Evolutionary conservation across 2,329 filamentous ascomycete genomes (phyloP), one percentile per base, ranked within the genome.

Genomic region (Fusarium sp.): DNA sequence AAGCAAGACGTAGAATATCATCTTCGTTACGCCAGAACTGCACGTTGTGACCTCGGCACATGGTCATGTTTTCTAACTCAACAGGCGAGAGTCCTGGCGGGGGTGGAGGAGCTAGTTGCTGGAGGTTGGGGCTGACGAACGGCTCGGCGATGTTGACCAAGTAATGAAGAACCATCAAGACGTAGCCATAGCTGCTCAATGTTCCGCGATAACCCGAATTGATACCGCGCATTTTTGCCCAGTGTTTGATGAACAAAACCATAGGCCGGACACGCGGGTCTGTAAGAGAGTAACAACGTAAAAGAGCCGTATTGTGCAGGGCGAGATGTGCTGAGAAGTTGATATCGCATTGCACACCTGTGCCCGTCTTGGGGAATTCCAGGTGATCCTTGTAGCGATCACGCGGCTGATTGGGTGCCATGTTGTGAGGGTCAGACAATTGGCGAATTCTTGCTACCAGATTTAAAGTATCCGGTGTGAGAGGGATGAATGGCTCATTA

Each of bases 91-190:
- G 55, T 24, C 75, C 70, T 12, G 72, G 72, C 35, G 76, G 77
- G 10, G 78, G 78, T 8, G 75, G 78, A 9, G 78, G 81, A 32
- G 77, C 82, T 67, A 83, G 79, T 51, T 82, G 77, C 72, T 96
- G 92, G 3, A 97, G 82, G 70, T 97, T 97, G 0, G 91, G 92
- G 55, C 92, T 88, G 15, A 97, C 90, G 50, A 92, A 92, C 0
- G 93, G 93, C 43, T 86, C 81, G 1, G 85, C 90, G 48, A 97
- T 76, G 68, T 97, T 96, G 71, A 95, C 87, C 26, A 97, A 84
- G 72, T 94, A 97, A 76, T 97, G 93, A 13, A 97, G 80, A 5
- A 96, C 88, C 93, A 97, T 96, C 35, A 97, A 79, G 6, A 95
- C 92, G 75, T 94, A 97, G 45, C 93, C 93, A 70, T 97, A 97